Base-by-base conservation (phyloP, 2,329 filamentous ascomycete species). In the Monosporascus sp. region DNA sequence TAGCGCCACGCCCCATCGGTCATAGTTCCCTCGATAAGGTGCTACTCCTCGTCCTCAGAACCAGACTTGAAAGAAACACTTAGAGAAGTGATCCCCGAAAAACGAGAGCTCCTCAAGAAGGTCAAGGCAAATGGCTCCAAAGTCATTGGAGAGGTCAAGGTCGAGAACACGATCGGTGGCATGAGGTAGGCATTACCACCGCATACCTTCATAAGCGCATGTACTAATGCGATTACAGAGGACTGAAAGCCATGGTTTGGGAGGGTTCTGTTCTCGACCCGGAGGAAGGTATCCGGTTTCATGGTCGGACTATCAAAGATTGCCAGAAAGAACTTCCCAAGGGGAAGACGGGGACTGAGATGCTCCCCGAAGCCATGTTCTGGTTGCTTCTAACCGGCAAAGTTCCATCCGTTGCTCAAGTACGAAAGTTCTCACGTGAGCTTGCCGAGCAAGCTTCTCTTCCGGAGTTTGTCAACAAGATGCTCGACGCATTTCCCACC, bases 281-380 rank as follows among this genome's bases (percentile, higher is more conserved):
- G 62, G 88, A 99, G 68, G 92, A 97, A 76, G 94, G 94, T 55
- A 99, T 99, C 70, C 89, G 93, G 59, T 99, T 99, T 81, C 94
- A 97, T 72, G 94, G 94, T 70, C 88, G 88, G 67, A 97, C 92
- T 59, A 99, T 99, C 79, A 96, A 96, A 76, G 93, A 99, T 70
- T 99, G 94, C 78, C 94, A 97, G 70, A 84, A 86, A 62, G 87
- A 91, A 72, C 85, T 97, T 17, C 92, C 94, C 70, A 97, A 97
- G 79, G 94, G 93, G 62, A 91, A 82, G 55, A 84, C 88, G 3
- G 91, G 93, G 65, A 95, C 91, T 6, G 93, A 97, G 76, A 99
- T 97, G 94, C 83, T 97, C 14, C 94, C 94, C 48, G 94, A 99
- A 75, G 86, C 93, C 72, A 99, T 99, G 94, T 99, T 99, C 81